Base-by-base conservation (phyloP, 768 basidiomycete species). In the Lentinula detonsa region DNA sequence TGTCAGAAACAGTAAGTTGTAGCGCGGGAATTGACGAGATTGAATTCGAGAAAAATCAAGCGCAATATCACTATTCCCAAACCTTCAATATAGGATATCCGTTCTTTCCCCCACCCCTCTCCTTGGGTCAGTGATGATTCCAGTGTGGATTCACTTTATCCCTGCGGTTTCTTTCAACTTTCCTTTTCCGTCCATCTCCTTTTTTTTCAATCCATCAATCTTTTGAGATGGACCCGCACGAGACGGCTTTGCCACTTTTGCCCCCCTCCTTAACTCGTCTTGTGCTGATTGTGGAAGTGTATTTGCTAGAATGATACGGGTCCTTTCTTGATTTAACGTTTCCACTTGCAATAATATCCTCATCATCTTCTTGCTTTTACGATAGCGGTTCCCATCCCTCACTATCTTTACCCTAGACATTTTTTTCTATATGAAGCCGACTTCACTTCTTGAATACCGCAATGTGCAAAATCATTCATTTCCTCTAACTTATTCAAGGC, bases 71-170 rank as follows among this genome's bases (percentile, higher is more conserved):
- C 11, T 59, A 59, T 28, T 8, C 3, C 23, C 37, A 56, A n/a
- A 23, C 10, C 15, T 65, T 70, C 63, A 67, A 71, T 62, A 64
- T 72, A 21, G 71, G 71, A 56, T 75, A 75, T 62, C 75, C 75
- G 57, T 73, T 76, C 70, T 72, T 77, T 56, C 28, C 55, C 15
- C 33, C 23, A 40, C 40, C 55, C 55, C 55, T 56, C 55, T 43
- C 55, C 11, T 56, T 56, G 40, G 39, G 55, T 16, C 40, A 42
- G 40, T 43, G 6, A 28, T 56, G 37, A 56, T 43, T 56, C 40
- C 43, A 15, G 55, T 16, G 39, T 1, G 40, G 55, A 40, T 40
- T 56, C 28, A 34, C 5, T 18, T 33, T 53, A 45, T 56, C 33
- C 21, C 33, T 8, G n/a, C 5, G 4, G 4, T 23, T 15, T 18